These are phyloP conservation scores for Drosera capensis DNA, from an alignment of 148 eudicot genomes.

Conservation along the genomic window DNA sequence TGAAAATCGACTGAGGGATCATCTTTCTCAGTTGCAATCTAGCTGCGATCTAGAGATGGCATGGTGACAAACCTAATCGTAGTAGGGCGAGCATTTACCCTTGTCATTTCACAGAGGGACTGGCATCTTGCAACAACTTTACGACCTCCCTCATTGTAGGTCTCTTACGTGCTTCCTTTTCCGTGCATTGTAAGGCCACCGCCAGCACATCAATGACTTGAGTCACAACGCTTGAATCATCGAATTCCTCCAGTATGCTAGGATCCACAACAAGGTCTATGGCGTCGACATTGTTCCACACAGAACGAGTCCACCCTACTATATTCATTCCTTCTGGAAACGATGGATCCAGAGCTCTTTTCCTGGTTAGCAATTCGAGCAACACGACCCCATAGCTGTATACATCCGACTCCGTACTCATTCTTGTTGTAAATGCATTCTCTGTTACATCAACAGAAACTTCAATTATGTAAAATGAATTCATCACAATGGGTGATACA, in stretches of 20 bases:
- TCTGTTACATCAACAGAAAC: conserved; percentile 23
- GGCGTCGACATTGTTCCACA: conserved; percentile 29
- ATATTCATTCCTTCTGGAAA: conserved; percentile 32
- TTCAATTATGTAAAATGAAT: not conserved
- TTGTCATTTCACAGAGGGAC: conserved; percentile 6
- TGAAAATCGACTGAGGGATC: too few relatives aligned
- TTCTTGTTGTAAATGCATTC: conserved; percentile 41
- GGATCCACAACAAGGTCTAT: conserved; percentile 39
- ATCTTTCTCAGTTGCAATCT: too few relatives aligned
- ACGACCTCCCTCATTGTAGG: conserved; percentile 75
- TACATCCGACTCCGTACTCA: conserved; percentile 60
- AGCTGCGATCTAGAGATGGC: too few relatives aligned
- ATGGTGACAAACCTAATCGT: too few relatives aligned
- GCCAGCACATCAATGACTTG: conserved; percentile 43
- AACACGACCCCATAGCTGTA: conserved; percentile 81
- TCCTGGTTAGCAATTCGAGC: conserved; percentile 56
- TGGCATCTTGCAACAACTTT: conserved; percentile 34
- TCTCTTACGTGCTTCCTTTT: conserved; percentile 45
- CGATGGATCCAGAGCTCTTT: conserved; percentile 37
- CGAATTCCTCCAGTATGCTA: conserved; percentile 33
- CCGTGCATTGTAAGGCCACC: conserved; percentile 63
- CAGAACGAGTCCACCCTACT: conserved; percentile 38
- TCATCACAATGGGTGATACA: not conserved
- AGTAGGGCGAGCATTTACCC: too few relatives aligned
- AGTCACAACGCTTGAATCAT: conserved; percentile 29